Percentiles rank a stretch among this genome's conserved stretches.
Conservation (phyloP, 306 rosid species). For the Begonia loranthoides region DNA sequence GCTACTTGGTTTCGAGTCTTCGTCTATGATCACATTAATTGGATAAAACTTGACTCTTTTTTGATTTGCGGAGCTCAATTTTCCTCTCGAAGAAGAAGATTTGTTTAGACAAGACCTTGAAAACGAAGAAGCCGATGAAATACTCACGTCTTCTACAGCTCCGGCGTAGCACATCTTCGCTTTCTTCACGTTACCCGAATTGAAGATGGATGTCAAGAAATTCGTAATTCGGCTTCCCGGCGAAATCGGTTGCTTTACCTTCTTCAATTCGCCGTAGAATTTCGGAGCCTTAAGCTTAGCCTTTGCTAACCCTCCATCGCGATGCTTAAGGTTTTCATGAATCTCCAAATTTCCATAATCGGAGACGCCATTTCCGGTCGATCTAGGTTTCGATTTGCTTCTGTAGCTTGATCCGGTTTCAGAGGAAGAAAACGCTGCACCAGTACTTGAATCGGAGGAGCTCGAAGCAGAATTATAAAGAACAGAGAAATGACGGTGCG, state of each 20-base stretch:
- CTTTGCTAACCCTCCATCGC: slow-evolving; percentile 30
- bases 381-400: slow-evolving; percentile 12
- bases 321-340: slow-evolving; percentile 13
- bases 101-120: slow-evolving; percentile 58
- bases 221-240: slow-evolving; percentile 42
- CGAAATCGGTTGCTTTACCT: slow-evolving; percentile 68
- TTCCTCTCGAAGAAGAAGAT: slow-evolving; percentile 28
- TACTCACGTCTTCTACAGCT: slow-evolving; percentile 44
- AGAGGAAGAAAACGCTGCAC: slow-evolving; percentile 47
- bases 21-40: slow-evolving; percentile 35
- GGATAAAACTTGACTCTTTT: slow-evolving; percentile 53
- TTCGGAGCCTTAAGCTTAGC: slow-evolving; percentile 40
- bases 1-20: slow-evolving; percentile 25
- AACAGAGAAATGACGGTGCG: slow-evolving; percentile 23
- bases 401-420: slow-evolving; percentile 38
- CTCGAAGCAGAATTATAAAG: slow-evolving; percentile 17
- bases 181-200: slow-evolving; percentile 49
- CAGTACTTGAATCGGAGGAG: slow-evolving; percentile 55
- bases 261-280: slow-evolving; percentile 44
- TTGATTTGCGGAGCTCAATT: slow-evolving; percentile 24
- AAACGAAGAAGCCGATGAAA: slow-evolving; percentile 29
- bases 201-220: slow-evolving; percentile 55
- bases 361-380: slow-evolving; percentile 11
- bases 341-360: slow-evolving; percentile 11
- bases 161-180: slow-evolving; percentile 67